Evolutionary conservation across 2,329 filamentous ascomycete genomes (phyloP).

Genomic region (Aspergillus piperis): DNA sequence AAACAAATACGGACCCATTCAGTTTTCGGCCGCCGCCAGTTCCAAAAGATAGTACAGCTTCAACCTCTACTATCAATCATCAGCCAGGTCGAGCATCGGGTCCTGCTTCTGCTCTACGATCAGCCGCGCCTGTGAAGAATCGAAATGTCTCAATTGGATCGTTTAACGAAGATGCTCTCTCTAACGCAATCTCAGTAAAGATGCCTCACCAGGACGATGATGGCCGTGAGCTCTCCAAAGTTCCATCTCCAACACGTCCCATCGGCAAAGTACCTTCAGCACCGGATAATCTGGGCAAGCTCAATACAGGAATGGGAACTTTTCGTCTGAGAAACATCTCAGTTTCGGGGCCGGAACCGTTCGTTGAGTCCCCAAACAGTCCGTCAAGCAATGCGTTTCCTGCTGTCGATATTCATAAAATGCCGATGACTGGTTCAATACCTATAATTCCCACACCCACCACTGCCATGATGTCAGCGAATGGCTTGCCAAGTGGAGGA

Average conservation of each 20-base stretch:
- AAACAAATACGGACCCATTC: conserved; percentile 58
- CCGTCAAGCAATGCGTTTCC: conserved; percentile 70
- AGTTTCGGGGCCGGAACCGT: conserved; percentile 59
- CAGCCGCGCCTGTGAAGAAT: conserved; percentile 29
- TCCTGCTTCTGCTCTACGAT: conserved; percentile 17
- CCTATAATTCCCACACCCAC: conserved; percentile 70
- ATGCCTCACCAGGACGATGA: conserved; percentile 38
- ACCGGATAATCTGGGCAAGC: conserved; percentile 59
- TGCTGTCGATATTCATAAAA: conserved; percentile 48
- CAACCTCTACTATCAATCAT: conserved; percentile 16
- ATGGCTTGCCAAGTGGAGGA: conserved; percentile 63
- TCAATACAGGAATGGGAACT: conserved; percentile 70
- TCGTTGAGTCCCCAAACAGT: conserved; percentile 71
- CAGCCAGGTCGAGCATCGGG: conserved; percentile 14
- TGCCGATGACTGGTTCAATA: conserved; percentile 53
- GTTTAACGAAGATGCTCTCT: conserved; percentile 41
- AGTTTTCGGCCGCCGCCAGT: conserved; percentile 28
- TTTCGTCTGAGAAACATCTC: conserved; percentile 75
- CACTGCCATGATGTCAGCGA: conserved; percentile 59
- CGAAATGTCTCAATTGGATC: conserved; percentile 39
- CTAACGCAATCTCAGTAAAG: conserved; percentile 46
- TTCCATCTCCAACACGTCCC: conserved; percentile 37
- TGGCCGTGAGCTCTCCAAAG: conserved; percentile 27
- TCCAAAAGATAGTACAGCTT: conserved; percentile 33
- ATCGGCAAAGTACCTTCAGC: conserved; percentile 44